Percentiles rank a stretch among this genome's conserved stretches.
Conservation (phyloP, 1,284 basidiomycete species). For the Takashimella koratensis region DNA sequence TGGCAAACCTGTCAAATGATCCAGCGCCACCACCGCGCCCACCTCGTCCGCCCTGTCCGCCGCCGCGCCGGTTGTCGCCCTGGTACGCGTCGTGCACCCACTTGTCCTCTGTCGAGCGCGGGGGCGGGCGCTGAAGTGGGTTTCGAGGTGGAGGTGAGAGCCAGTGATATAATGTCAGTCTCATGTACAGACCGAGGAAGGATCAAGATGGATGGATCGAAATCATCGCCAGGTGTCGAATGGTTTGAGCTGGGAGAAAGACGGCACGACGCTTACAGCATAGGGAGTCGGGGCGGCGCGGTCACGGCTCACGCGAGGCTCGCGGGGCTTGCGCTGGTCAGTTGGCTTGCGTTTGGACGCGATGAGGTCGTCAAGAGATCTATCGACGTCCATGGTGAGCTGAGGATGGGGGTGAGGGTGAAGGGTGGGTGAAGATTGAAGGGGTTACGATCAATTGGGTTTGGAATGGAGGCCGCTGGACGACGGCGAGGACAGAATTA, state of each 20-base stretch:
- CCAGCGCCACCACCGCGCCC: not conserved
- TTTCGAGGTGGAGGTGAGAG: too few species aligned
- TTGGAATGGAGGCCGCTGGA: too few species aligned
- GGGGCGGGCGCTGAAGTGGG: slow-evolving; percentile 41
- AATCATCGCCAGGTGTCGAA: too few species aligned
- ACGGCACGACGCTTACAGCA: slow-evolving; percentile 34
- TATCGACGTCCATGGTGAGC: slow-evolving; percentile 46
- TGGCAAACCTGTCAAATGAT: not conserved
- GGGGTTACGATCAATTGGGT: too few species aligned
- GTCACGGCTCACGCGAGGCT: slow-evolving; percentile 18
- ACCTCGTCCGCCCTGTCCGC: slow-evolving; percentile 9
- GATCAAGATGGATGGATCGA: too few species aligned
- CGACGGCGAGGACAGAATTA: too few species aligned
- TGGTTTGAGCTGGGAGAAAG: too few species aligned
- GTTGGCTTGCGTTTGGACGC: slow-evolving; percentile 30
- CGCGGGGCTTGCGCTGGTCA: slow-evolving; percentile 21
- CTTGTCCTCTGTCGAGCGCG: slow-evolving; percentile 42
- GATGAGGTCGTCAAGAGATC: slow-evolving; percentile 44
- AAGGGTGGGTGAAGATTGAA: not conserved
- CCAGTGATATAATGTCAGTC: too few species aligned
- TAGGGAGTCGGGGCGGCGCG: slow-evolving; percentile 32
- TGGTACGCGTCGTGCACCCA: slow-evolving; percentile 50
- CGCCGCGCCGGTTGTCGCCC: slow-evolving; percentile 12
- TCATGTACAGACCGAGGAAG: too few species aligned
- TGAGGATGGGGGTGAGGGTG: not conserved